Conservation (phyloP, 208 protist species). For the Crithidia sp. region DNA sequence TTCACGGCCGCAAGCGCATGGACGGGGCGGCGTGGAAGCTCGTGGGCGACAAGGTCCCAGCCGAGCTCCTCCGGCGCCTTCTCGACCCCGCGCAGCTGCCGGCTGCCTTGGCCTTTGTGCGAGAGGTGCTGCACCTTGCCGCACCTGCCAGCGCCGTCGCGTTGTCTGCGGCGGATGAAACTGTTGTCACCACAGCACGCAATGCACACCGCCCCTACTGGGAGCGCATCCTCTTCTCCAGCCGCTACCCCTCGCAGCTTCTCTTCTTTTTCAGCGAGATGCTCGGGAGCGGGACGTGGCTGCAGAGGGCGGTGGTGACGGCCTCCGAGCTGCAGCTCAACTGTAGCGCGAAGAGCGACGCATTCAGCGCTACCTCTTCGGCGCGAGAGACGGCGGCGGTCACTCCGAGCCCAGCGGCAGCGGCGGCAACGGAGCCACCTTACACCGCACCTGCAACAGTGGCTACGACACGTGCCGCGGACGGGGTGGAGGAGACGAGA, state of each 20-base stretch:
- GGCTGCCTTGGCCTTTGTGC: conserved; percentile 8
- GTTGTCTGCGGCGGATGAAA: background rate
- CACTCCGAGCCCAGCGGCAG: background rate
- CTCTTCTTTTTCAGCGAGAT: conserved; percentile 46
- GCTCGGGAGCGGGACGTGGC: conserved; percentile 20
- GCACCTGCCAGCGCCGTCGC: background rate
- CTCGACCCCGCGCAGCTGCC: conserved; percentile 15
- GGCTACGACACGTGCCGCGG: too few relatives aligned
- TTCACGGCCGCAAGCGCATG: background rate
- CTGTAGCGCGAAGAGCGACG: background rate
- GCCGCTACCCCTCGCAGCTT: conserved; percentile 38
- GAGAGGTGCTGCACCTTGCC: background rate
- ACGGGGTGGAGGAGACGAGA: background rate
- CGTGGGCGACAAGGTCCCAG: background rate
- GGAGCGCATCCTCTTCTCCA: conserved; percentile 24
- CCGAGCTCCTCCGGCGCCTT: conserved; percentile 1
- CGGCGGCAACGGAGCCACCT: background rate
- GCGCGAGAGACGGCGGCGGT: too few relatives aligned
- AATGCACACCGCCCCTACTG: conserved; percentile 14
- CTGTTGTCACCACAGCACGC: background rate
- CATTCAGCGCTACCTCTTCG: background rate
- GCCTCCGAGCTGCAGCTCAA: background rate
- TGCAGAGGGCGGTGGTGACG: conserved; percentile 16
- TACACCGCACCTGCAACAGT: too few relatives aligned
- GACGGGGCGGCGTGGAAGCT: conserved; percentile 2